Conservation (phyloP, 192 early-diverging fungal genomes). For the Umbelopsis vinacea region DNA sequence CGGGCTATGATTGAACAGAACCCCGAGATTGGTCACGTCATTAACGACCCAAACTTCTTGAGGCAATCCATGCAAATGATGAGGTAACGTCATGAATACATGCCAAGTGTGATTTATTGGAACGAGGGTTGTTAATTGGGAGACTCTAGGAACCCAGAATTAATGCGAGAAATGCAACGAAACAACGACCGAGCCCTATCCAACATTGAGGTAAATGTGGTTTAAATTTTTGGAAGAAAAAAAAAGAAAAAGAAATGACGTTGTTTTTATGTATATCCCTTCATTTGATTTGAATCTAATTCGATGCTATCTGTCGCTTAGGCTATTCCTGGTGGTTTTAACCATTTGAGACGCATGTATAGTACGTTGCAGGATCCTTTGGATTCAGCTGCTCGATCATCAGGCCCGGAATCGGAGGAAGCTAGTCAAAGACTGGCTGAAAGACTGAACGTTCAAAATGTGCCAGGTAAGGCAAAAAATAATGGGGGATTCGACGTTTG, state of each 20-base stretch:
- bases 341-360: constrained; percentile 64
- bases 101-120: neutral
- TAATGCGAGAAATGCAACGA: constrained; percentile 64
- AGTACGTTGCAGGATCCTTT: constrained; percentile 59
- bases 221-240: neutral
- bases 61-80: constrained; percentile 58
- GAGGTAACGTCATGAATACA: constrained; percentile 29
- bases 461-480: constrained; percentile 38
- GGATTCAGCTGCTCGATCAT: constrained; percentile 52
- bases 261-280: neutral
- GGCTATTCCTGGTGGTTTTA: constrained; percentile 68
- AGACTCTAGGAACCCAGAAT: constrained; percentile 54
- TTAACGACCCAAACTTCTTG: constrained; percentile 65
- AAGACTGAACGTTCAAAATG: constrained; percentile 55
- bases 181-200: constrained; percentile 71
- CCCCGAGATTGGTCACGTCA: constrained; percentile 65
- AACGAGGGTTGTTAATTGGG: no score
- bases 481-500: no score
- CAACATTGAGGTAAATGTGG: constrained; percentile 53
- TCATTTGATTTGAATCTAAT: neutral
- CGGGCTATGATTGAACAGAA: constrained; percentile 61
- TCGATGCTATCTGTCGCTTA: neutral
- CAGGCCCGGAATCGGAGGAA: constrained; percentile 50
- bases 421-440: constrained; percentile 56
- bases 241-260: neutral